Conservation (phyloP, 352 stramenopile genomes). For the Phytophthora megakarya region DNA sequence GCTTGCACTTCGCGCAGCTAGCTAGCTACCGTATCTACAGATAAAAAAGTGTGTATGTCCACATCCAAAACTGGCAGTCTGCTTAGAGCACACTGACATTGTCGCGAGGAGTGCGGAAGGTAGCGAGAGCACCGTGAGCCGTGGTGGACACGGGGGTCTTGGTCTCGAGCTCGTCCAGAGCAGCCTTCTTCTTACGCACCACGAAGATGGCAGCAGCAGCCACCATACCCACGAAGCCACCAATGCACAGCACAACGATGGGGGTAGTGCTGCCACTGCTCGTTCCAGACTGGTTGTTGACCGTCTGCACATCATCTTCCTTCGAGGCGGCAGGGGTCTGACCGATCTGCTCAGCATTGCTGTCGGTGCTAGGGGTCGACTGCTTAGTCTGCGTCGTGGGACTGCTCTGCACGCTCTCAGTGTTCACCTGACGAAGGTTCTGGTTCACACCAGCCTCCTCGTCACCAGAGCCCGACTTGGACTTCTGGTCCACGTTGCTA, state of each 20-base stretch:
- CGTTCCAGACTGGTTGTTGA: slow-evolving; percentile 35
- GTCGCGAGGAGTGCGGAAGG: slow-evolving; percentile 58
- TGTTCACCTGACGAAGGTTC: slow-evolving; percentile 29
- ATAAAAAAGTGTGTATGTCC: slow-evolving; percentile 35
- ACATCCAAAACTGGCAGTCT: slow-evolving; percentile 21
- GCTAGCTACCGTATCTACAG: slow-evolving; percentile 34
- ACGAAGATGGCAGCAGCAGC: slow-evolving; percentile 61
- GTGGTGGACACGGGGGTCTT: slow-evolving; percentile 54
- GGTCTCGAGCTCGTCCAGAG: slow-evolving; percentile 58
- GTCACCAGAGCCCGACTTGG: slow-evolving; percentile 17
- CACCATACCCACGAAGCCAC: slow-evolving; percentile 47
- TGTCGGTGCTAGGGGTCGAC: neutral
- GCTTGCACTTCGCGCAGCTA: slow-evolving; percentile 22
- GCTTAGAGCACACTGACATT: slow-evolving; percentile 59
- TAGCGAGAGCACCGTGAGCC: slow-evolving; percentile 34
- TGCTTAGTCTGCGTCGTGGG: slow-evolving; percentile 6
- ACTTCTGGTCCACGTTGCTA: slow-evolving; percentile 1
- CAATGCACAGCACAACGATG: slow-evolving; percentile 42
- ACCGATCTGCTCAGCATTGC: slow-evolving; percentile 12
- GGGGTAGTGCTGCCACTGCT: slow-evolving; percentile 15
- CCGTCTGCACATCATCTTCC: slow-evolving; percentile 40
- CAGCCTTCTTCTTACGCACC: slow-evolving; percentile 70
- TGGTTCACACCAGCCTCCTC: slow-evolving; percentile 17
- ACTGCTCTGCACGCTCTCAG: slow-evolving; percentile 16
- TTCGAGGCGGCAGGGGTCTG: slow-evolving; percentile 23